These are phyloP conservation scores for Ilex asprella DNA, from an alignment of 257 asterid genomes.

Conservation along the genomic window DNA sequence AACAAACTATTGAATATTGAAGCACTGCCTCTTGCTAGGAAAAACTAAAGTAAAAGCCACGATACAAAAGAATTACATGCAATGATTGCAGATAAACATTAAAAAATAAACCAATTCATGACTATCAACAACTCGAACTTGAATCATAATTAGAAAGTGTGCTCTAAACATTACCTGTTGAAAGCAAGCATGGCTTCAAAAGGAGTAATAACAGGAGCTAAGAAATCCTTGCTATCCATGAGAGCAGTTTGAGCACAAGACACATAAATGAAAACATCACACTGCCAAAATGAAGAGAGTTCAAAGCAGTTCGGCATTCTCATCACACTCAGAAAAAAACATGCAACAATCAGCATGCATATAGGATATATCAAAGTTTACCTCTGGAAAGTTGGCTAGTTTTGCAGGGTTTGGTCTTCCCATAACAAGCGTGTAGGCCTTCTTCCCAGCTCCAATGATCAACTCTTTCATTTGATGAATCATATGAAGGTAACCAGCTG, in stretches of 20 bases:
- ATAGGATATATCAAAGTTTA: constrained; percentile 13
- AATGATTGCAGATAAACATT: too few species aligned
- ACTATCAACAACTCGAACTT: too few species aligned
- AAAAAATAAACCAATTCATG: too few species aligned
- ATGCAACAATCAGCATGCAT: constrained; percentile 2
- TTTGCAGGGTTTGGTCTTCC: constrained; percentile 96
- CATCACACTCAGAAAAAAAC: constrained; percentile 3
- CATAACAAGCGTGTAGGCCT: constrained; percentile 87
- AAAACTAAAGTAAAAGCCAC: too few species aligned
- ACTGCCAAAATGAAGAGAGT: constrained; percentile 39
- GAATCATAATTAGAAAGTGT: background rate
- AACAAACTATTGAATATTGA: too few species aligned
- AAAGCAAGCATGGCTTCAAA: constrained; percentile 92
- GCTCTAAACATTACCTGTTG: constrained; percentile 43
- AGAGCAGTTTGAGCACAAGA: constrained; percentile 94
- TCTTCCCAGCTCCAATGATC: constrained; percentile 77
- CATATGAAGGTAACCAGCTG: constrained; percentile 93
- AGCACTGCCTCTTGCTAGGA: too few species aligned
- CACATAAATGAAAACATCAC: constrained; percentile 74
- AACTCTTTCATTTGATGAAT: constrained; percentile 81
- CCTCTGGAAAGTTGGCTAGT: constrained; percentile 98
- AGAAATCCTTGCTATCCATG: constrained; percentile 90
- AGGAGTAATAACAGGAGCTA: constrained; percentile 95
- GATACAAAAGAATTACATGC: too few species aligned
- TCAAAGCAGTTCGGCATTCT: constrained; percentile 10